Evolutionary conservation across 1,284 basidiomycete genomes (phyloP), one percentile per base, ranked within the genome.

Genomic region (Ceratobasidium sp.): DNA sequence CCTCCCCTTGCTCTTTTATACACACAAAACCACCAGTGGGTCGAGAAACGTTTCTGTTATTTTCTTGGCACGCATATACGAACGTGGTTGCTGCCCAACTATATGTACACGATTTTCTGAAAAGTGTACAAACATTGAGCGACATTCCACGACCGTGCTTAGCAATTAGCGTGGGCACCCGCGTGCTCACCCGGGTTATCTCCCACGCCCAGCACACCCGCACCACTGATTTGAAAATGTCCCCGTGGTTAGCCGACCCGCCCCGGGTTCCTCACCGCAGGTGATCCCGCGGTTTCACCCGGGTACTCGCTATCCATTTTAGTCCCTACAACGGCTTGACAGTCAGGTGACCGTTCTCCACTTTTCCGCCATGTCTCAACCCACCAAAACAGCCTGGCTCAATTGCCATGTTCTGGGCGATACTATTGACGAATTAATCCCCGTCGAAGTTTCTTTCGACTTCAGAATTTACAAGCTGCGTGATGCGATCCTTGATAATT

Each of bases 281-380:
- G 38, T 44, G 9, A 33, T 44, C 25, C 38, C 42, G n/a, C 44
- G 42, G 59, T 3, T 2, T 28, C 21, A 61, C 38, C 38, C 59
- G 25, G 38, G 23, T 33, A 23, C 1, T 21, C 42, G 59, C 59
- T 61, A 61, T 61, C 59, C 59, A 61, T 61, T 44, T 61, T 61
- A 30, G 30, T 61, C 59, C 59, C 59, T 46, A 33, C 30, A 33
- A 33, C 2, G 6, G 30, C 30, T 6, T 6, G 30, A 33, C 30
- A 2, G 30, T 33, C 30, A 33, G 30, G 30, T 33, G 30, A 33
- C 30, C 30, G 30, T 33, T 33, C 30, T 33, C 30, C 30, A 33
- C 30, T 6, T 2, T 33, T 33, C 30, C 30, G 6, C 30, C 30
- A 33, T 33, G 30, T 33, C 30, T 33, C 30, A 33, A 6, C 30